Conservation (phyloP, 192 early-diverging fungal genomes). For the Mortierella claussenii region DNA sequence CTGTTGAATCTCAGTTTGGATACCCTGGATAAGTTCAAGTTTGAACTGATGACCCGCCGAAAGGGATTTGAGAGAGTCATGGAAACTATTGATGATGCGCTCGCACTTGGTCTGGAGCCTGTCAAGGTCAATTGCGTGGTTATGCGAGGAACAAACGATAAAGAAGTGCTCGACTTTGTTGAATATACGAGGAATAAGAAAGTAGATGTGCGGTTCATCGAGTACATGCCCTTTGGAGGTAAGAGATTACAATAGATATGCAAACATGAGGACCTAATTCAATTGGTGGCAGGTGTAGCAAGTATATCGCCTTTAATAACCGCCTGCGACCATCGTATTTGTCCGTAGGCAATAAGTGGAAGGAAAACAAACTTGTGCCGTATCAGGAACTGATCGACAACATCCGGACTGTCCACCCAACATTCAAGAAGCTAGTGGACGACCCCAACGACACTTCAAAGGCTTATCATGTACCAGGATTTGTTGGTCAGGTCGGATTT, state of each 20-base stretch:
- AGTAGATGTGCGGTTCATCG: slow-evolving; percentile 92
- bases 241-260: background rate
- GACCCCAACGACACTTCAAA: slow-evolving; percentile 91
- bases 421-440: slow-evolving; percentile 71
- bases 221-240: slow-evolving; percentile 99
- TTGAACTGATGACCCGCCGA: slow-evolving; percentile 90
- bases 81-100: slow-evolving; percentile 77
- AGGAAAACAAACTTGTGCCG: slow-evolving; percentile 81
- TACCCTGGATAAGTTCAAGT: slow-evolving; percentile 87
- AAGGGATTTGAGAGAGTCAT: slow-evolving; percentile 84
- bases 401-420: slow-evolving; percentile 67
- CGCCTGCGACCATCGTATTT: slow-evolving; percentile 1
- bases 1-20: slow-evolving; percentile 93
- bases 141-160: slow-evolving; percentile 86
- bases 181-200: slow-evolving; percentile 81
- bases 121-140: slow-evolving; percentile 97
- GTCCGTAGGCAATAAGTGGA: slow-evolving; percentile 86
- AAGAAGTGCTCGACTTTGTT: slow-evolving; percentile 86
- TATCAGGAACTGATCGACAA: slow-evolving; percentile 80
- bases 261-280: too few relatives aligned
- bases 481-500: slow-evolving; percentile 91
- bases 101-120: slow-evolving; percentile 68
- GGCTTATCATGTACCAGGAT: slow-evolving; percentile 81
- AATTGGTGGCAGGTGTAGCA: too few relatives aligned
- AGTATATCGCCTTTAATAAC: too few relatives aligned